Evolutionary conservation across 768 basidiomycete genomes (phyloP), one percentile per base, ranked within the genome.

Genomic region (Mycena chlorophos): DNA sequence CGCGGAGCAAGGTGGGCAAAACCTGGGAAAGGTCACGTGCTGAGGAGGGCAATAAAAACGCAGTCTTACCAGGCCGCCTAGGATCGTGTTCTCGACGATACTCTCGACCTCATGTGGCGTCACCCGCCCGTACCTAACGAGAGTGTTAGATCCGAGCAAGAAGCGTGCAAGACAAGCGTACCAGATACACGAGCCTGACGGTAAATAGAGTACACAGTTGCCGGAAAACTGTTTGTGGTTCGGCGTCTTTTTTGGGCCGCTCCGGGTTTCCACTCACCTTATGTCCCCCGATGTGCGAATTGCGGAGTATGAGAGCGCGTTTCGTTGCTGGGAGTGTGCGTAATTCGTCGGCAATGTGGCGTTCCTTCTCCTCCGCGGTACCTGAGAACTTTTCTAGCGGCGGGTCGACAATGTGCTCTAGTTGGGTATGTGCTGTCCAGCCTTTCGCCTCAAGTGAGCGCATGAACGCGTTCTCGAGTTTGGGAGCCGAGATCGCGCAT

Each of bases 221-320:
- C 46, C 46, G 22, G 5, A 13, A 25, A 29, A 47, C 12, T 29
- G 46, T 45, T 37, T n/a, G n/a, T n/a, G 34, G 42, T 45, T 12
- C 42, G 42, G 8, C 12, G 13, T 23, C 22, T 8, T 8, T 8
- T 10, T 14, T 10, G 42, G 42, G 12, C 12, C 22, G 14, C 13
- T 10, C 5, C 14, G 27, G 10, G 10, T 94, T 94, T 40, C 94
- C 94, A 31, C 92, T 88, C 67, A 88, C 98, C 64, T 88, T 88
- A 75, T 98, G 96, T 2, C 95, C 94, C 20, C 96, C 95, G 39
- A 94, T 78, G 75, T 99, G 96, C 25, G 92, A 95, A 52, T 86
- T 88, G 65, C 81, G 85, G 65, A 98, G 74, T 55, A 99, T 87
- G 43, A 97, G 87, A 3, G 86, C 94, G 46, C 84, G 83, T 55